Conservation (phyloP, 2,329 filamentous ascomycete genomes). For the Fusarium pseudograminearum region DNA sequence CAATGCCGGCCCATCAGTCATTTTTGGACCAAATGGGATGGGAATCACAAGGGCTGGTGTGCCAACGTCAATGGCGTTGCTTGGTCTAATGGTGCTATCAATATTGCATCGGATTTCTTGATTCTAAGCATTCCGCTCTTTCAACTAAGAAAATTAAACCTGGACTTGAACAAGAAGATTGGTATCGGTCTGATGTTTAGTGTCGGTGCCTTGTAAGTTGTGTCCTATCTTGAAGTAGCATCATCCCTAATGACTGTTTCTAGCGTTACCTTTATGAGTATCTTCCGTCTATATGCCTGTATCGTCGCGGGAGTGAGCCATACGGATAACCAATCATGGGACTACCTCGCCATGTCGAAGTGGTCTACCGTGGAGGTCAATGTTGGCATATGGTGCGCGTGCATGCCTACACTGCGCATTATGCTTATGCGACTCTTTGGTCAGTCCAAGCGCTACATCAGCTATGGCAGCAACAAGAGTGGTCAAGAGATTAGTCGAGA, state of each 20-base stretch:
- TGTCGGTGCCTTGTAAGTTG: constrained; percentile 12
- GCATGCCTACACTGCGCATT: constrained; percentile 6
- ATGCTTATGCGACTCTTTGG: not conserved
- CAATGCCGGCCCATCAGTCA: constrained; percentile 22
- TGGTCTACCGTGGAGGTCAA: constrained; percentile 15
- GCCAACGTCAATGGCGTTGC: constrained; percentile 18
- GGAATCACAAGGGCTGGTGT: constrained; percentile 3
- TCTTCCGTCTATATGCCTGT: constrained; percentile 1
- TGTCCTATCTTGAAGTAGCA: not conserved
- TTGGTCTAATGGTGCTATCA: constrained; percentile 22
- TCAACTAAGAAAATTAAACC: not conserved
- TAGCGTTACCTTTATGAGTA: constrained; percentile 13
- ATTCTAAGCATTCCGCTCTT: constrained; percentile 6
- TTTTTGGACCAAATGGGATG: constrained; percentile 26
- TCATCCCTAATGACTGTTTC: not conserved
- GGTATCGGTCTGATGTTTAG: constrained; percentile 12
- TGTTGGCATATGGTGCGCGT: not conserved
- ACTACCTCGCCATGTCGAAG: not conserved
- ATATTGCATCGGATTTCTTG: constrained; percentile 1
- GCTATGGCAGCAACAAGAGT: not conserved
- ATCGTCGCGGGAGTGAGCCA: not conserved
- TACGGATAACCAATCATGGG: not conserved
- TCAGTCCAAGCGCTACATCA: not conserved
- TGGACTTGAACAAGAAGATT: constrained; percentile 20
- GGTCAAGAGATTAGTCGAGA: not conserved